Evolutionary conservation across 495 filamentous ascomycete genomes (phyloP), one percentile per base, ranked within the genome.

Genomic region (Penicillium ochrochloron): DNA sequence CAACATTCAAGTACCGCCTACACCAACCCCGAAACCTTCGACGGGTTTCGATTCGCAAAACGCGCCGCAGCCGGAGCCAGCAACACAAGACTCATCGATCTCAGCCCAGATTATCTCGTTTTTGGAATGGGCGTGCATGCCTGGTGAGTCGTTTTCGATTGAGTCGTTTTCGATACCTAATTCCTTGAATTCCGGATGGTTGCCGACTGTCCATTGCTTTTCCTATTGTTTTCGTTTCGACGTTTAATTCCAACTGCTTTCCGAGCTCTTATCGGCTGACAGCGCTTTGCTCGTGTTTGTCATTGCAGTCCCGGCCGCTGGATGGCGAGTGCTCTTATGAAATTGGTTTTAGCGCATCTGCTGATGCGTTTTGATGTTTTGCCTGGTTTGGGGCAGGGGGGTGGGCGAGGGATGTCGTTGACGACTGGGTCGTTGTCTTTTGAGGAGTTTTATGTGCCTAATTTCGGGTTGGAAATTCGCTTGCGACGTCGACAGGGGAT

Each of bases 241-340:
- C 34, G 69, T 72, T 70, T 19, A 59, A 70, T 66, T 41, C 34
- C 60, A 66, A 64, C 67, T 21, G 63, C 25, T 17, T 8, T 14
- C 51, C 7, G 42, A 14, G 44, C 31, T 46, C 7, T n/a, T 35
- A 61, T 58, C 60, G 52, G 60, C 65, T 72, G 65, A 67, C 69
- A 5, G 27, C 6, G n/a, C 52, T 54, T 31, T 37, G 35, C 66
- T 57, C 62, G 37, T 54, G 44, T 57, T 62, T 62, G 42, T 33
- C 53, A 33, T 54, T 57, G 31, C 33, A 74, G 84, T 67, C 85
- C 85, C 1, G 86, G 86, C 0, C 72, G 85, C 12, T 86, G 84
- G 72, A 86, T 87, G 60, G 84, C 84, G 1, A 76, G 76, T 19
- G 79, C 73, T 0, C 78, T 85, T 57, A 78, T 88, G 73, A 88